Conservation (phyloP, 2,329 filamentous ascomycete genomes). For the Claviceps sp. region DNA sequence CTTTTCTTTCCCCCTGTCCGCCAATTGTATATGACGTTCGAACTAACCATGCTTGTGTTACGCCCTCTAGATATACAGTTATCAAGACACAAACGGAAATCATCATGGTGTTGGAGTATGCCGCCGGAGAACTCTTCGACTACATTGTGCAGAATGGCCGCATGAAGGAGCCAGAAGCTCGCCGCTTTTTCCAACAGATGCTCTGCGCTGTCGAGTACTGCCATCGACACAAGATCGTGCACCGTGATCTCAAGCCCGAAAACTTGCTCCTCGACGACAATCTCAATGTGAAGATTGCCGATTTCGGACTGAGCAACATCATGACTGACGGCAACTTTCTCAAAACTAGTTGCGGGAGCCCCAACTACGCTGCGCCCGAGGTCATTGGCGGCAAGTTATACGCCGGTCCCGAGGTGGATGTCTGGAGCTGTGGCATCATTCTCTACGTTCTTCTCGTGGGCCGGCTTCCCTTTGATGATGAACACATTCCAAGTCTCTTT, state of each 20-base stretch:
- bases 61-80: conserved; percentile 61
- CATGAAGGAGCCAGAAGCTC: conserved; percentile 82
- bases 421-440: conserved; percentile 94
- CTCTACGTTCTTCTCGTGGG: conserved; percentile 72
- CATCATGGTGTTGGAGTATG: conserved; percentile 98
- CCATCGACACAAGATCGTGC: conserved; percentile 96
- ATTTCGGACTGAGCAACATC: conserved; percentile 97
- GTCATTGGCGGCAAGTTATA: conserved; percentile 97
- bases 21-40: background rate
- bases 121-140: conserved; percentile 91
- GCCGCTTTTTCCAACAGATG: conserved; percentile 98
- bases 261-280: conserved; percentile 90
- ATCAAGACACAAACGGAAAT: conserved; percentile 92
- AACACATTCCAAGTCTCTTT: conserved; percentile 94
- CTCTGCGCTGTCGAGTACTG: conserved; percentile 98
- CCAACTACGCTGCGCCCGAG: conserved; percentile 95
- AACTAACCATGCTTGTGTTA: background rate
- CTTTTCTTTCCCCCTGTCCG: background rate
- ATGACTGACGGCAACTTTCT: conserved; percentile 99
- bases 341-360: conserved; percentile 95
- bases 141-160: conserved; percentile 92
- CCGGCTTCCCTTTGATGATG: conserved; percentile 88
- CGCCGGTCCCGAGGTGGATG: conserved; percentile 92
- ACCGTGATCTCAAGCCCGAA: conserved; percentile 93
- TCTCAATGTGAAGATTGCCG: conserved; percentile 97